phyloP scores from a whole-genome alignment of 805 yeast species.

The Saturnispora galanensis region DNA sequence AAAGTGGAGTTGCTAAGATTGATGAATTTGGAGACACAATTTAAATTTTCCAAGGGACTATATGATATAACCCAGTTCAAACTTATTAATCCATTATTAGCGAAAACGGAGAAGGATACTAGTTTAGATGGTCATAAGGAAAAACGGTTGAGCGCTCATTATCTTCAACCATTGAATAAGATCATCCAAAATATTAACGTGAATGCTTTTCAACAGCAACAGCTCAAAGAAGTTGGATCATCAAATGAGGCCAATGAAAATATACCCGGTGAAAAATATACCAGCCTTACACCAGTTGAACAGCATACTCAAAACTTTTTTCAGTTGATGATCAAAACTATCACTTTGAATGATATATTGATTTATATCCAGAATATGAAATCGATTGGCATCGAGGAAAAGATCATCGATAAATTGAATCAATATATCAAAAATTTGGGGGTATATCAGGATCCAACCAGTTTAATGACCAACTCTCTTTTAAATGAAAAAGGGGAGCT shows the following conservation, averaged over 20 bases:
- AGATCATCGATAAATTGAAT: constrained; percentile 27
- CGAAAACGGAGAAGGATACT: neutral
- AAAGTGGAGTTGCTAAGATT: constrained; percentile 23
- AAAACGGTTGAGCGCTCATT: constrained; percentile 11
- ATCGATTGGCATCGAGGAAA: constrained; percentile 21
- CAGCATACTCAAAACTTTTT: constrained; percentile 9
- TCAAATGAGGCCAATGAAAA: neutral
- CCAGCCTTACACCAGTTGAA: neutral
- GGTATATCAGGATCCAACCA: constrained; percentile 26
- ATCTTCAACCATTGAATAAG: constrained; percentile 24
- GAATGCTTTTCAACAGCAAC: constrained; percentile 11
- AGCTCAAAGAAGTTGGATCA: neutral
- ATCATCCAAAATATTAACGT: constrained; percentile 25
- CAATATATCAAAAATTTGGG: constrained; percentile 28
- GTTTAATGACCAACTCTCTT: constrained; percentile 20
- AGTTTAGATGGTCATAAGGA: neutral
- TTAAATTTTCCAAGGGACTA: constrained; percentile 6
- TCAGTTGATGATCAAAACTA: constrained; percentile 12
- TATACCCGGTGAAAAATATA: neutral
- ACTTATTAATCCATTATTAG: neutral
- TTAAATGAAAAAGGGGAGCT: constrained; percentile 18
- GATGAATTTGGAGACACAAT: constrained; percentile 14
- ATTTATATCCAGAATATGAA: constrained; percentile 31
- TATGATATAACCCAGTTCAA: constrained; percentile 4
- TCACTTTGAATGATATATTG: constrained; percentile 25